phyloP scores from a whole-genome alignment of 1,284 basidiomycete species.

The Ceratobasidium sp. region DNA sequence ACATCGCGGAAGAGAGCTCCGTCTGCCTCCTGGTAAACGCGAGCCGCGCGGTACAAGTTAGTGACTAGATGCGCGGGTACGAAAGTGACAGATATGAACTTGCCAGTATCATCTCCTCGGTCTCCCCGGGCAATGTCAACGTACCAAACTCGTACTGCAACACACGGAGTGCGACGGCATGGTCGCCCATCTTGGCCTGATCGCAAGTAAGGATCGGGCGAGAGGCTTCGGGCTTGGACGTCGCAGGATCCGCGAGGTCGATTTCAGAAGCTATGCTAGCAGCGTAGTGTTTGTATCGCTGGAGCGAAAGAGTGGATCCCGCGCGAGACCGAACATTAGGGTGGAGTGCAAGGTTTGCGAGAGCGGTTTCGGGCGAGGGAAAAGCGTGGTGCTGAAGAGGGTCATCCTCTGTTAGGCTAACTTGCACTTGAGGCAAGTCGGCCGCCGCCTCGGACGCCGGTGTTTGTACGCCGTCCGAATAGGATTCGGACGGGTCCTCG shows the following conservation, averaged over 20 bases:
- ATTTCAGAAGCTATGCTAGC: slow-evolving; percentile 14
- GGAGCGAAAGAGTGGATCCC: slow-evolving; percentile 10
- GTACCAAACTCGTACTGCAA: slow-evolving; percentile 30
- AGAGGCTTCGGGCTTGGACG: neutral
- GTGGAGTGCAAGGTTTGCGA: slow-evolving; percentile 19
- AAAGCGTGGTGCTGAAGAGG: neutral
- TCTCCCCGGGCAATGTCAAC: slow-evolving; percentile 23
- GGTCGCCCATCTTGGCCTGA: slow-evolving; percentile 6
- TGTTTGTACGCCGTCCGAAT: slow-evolving; percentile 8
- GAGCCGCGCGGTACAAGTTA: neutral
- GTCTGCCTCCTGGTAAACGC: slow-evolving; percentile 8
- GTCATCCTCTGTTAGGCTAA: neutral
- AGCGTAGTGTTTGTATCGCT: slow-evolving; percentile 21
- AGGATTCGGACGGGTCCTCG: slow-evolving; percentile 19
- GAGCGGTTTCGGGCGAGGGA: slow-evolving; percentile 26
- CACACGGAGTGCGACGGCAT: slow-evolving; percentile 11
- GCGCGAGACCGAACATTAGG: slow-evolving; percentile 17
- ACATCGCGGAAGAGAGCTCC: slow-evolving; percentile 32
- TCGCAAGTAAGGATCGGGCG: neutral
- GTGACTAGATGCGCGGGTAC: neutral
- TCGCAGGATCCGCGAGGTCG: neutral
- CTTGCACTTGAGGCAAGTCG: slow-evolving; percentile 8
- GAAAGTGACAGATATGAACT: neutral
- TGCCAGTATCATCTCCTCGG: slow-evolving; percentile 21
- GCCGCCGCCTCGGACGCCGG: slow-evolving; percentile 31